Evolutionary conservation across 768 basidiomycete species (phyloP), one percentile per base, ranked within the genome.

Genomic region (Ramaria rubella): DNA sequence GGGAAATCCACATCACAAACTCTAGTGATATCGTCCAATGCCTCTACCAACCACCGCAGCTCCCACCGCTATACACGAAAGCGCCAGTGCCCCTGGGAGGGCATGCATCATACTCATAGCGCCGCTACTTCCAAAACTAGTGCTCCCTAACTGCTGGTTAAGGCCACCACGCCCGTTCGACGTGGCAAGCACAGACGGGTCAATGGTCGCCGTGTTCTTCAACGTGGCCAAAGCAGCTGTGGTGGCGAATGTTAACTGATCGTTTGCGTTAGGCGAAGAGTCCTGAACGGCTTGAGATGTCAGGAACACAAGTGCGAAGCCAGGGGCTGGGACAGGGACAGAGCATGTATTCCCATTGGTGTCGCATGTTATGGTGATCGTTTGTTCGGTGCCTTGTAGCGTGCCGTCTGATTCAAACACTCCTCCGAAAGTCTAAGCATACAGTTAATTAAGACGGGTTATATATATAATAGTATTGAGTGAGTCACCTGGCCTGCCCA

Each of bases 291-390:
- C 75, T 26, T 66, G 58, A 50, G 73, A 67, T 4, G 72, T 78
- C 29, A 91, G 71, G 74, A 88, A 89, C 58, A 92, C 85, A 44
- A 92, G 74, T 1, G 87, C 87, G 59, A 86, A 83, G 34, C 81
- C 81, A 0, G 90, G 89, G 0, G 87, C 85, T 31, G 80, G 77
- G 45, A 91, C 80, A 7, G 75, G 74, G 49, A 91, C 73, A 23
- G 68, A 61, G 67, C 90, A 91, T 0, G 72, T 72, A 61, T 80
- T 78, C 53, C 72, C 70, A 5, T 67, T 65, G 33, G 72, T 69
- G 64, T 86, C 75, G 63, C 90, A 94, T 14, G 68, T 61, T 33
- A 91, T 75, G 0, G 79, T 83, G 56, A 78, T 71, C 8, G 90
- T 75, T 53, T 76, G 65, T 44, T 81, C 72, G 0, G 67, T 63